Conservation (phyloP, 2,329 filamentous ascomycete genomes). For the Rutstroemia sydowiana region DNA sequence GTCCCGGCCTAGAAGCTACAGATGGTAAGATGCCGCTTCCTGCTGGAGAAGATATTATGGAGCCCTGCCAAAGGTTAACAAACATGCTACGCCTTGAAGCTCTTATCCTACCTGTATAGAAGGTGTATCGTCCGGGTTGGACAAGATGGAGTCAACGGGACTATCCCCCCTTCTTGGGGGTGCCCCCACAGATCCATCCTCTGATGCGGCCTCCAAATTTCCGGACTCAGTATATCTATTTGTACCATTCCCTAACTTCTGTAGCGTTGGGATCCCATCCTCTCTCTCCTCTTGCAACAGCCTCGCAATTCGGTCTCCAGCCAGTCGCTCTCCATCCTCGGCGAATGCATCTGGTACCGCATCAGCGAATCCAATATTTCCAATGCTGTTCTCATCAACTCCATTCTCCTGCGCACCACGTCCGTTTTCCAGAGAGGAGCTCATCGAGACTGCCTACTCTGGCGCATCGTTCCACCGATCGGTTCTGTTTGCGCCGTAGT, state of each 20-base stretch:
- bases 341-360: neutral
- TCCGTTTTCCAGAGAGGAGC: constrained; percentile 57
- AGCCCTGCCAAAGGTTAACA: constrained; percentile 40
- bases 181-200: constrained; percentile 47
- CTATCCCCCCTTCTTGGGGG: constrained; percentile 53
- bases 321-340: constrained; percentile 31
- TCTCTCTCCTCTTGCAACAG: constrained; percentile 26
- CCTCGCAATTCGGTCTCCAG: constrained; percentile 20
- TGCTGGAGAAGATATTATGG: constrained; percentile 58
- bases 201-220: constrained; percentile 40
- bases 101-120: constrained; percentile 62
- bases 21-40: constrained; percentile 67
- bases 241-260: constrained; percentile 31
- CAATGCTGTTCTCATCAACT: constrained; percentile 42
- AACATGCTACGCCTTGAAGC: neutral
- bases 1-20: constrained; percentile 56
- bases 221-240: constrained; percentile 27
- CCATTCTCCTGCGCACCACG: constrained; percentile 50
- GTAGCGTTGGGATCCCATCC: constrained; percentile 16
- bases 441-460: constrained; percentile 48
- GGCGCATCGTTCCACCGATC: constrained; percentile 25
- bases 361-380: constrained; percentile 26
- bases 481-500: constrained; percentile 25
- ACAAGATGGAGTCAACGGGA: constrained; percentile 60
- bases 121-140: constrained; percentile 75